Base-by-base conservation (phyloP, 139 green algal species). In the Chlorella sp. region DNA sequence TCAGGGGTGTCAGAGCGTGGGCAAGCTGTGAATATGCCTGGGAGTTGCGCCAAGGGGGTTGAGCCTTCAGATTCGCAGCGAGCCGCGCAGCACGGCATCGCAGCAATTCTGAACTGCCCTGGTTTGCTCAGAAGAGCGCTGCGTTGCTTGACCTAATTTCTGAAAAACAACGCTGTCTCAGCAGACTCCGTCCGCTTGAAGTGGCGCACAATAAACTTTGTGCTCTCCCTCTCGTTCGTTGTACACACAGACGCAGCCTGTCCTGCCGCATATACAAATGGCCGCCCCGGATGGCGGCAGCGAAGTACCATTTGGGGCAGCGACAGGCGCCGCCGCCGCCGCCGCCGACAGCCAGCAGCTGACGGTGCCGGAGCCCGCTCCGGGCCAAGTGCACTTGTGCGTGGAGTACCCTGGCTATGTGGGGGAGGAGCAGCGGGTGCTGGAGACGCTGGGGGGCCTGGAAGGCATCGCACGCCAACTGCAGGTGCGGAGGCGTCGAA, bases 401-500 rank as follows among this genome's bases (percentile, higher is more conserved):
- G 21, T 93, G 0, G 87, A 93, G 40, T 93, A 91, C 57, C 91
- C 91, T n/a, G 91, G 91, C 19, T 93, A 90, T 21, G 78, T 93
- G 2, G 60, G 53, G 0, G 48, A 91, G 57, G 71, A 88, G 37
- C 71, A 89, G 40, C 53, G 68, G 37, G 91, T 90, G 34, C 71
- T 93, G 71, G 87, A 85, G 34, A 91, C 91, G 21, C 87, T 93
- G 68, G 87, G 86, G 0, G 90, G 87, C 30, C 39, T 89, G 2
- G 91, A 86, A 4, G 91, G 87, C 37, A 73, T 93, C 21, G 77
- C 71, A 0, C 40, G 75, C n/a, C 87, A 91, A 37, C 87, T 87
- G 40, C 83, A 91, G 85, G 85, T 82, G 40, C 22, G 19, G 48
- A 9, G 48, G 48, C 48, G 7, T 5, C 48, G 48, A 5, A 57